A percentile compares a stretch with the other conserved stretches of the same genome.
Conservation (phyloP, 1,284 basidiomycete species). For the Moesziomyces globuligerus region DNA sequence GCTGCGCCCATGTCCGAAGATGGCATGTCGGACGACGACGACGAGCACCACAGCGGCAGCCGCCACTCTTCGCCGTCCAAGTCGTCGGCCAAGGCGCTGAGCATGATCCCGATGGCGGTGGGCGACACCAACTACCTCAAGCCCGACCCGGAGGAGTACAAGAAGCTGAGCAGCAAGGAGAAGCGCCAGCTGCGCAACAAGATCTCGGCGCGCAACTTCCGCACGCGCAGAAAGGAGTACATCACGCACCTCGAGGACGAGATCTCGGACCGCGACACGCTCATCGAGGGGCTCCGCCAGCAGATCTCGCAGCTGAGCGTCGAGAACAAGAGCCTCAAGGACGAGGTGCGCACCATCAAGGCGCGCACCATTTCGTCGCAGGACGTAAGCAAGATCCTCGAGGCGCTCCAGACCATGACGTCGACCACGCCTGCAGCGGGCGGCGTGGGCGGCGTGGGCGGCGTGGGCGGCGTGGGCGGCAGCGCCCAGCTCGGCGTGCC, state of each 20-base stretch:
- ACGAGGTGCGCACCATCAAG: slow-evolving; percentile 69
- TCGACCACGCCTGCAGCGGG: not conserved
- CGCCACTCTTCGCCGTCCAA: slow-evolving; percentile 21
- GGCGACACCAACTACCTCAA: slow-evolving; percentile 54
- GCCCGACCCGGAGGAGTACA: slow-evolving; percentile 89
- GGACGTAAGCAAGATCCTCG: slow-evolving; percentile 69
- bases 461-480: not conserved
- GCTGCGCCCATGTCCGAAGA: slow-evolving; percentile 47
- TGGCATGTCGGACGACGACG: slow-evolving; percentile 42
- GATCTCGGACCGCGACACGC: slow-evolving; percentile 87
- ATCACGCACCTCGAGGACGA: slow-evolving; percentile 91
- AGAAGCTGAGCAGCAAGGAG: slow-evolving; percentile 93
- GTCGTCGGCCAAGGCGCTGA: slow-evolving; percentile 32
- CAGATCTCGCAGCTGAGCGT: slow-evolving; percentile 82
- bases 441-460: too few relatives aligned
- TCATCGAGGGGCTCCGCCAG: slow-evolving; percentile 86
- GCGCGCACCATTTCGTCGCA: slow-evolving; percentile 73
- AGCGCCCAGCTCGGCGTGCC: too few relatives aligned
- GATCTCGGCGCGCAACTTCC: slow-evolving; percentile 93
- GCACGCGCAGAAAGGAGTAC: slow-evolving; percentile 93
- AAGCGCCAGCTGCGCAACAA: slow-evolving; percentile 96
- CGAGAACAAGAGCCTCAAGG: slow-evolving; percentile 81
- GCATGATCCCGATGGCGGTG: slow-evolving; percentile 34
- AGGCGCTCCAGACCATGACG: slow-evolving; percentile 78
- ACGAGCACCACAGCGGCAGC: slow-evolving; percentile 9